Evolutionary conservation across 306 rosid species (phyloP).

Genomic region (Lablab purpureus): DNA sequence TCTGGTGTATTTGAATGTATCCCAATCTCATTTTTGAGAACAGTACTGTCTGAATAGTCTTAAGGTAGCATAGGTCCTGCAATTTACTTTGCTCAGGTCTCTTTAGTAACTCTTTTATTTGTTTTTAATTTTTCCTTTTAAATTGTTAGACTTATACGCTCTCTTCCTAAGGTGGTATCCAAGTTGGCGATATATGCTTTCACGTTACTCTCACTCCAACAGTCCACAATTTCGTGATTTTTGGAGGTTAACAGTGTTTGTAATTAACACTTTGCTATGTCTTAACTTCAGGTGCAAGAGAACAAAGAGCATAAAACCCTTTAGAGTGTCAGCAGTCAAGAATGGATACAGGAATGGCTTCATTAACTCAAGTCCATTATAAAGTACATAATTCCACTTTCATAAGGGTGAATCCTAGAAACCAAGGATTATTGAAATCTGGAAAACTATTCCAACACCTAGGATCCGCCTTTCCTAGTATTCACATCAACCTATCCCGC

Average conservation of each 20-base stretch:
- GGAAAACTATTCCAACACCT: constrained; percentile 49
- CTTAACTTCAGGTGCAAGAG: constrained; percentile 43
- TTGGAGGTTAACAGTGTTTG: background rate
- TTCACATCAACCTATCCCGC: constrained; percentile 48
- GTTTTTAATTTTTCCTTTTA: constrained; percentile 8
- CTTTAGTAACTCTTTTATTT: background rate
- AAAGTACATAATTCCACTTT: constrained; percentile 44
- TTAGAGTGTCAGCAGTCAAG: constrained; percentile 22
- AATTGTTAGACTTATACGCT: background rate
- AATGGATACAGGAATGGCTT: constrained; percentile 58
- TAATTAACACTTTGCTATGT: constrained; percentile 25
- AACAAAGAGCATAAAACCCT: constrained; percentile 22
- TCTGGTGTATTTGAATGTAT: constrained; percentile 25
- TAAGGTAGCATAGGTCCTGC: constrained; percentile 7
- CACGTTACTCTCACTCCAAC: background rate
- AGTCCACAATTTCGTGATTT: background rate
- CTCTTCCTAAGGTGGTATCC: constrained; percentile 31
- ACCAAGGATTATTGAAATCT: constrained; percentile 50
- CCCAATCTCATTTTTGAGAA: background rate
- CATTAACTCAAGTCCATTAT: constrained; percentile 49
- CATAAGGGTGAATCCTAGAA: constrained; percentile 41
- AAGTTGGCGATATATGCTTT: constrained; percentile 13
- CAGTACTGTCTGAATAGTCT: background rate
- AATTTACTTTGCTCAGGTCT: background rate
- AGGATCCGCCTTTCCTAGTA: constrained; percentile 40